A percentile compares a stretch with the other conserved stretches of the same genome.
Evolutionary conservation across 2,329 filamentous ascomycete species (phyloP).

Genomic region (Trichoderma sp.): DNA sequence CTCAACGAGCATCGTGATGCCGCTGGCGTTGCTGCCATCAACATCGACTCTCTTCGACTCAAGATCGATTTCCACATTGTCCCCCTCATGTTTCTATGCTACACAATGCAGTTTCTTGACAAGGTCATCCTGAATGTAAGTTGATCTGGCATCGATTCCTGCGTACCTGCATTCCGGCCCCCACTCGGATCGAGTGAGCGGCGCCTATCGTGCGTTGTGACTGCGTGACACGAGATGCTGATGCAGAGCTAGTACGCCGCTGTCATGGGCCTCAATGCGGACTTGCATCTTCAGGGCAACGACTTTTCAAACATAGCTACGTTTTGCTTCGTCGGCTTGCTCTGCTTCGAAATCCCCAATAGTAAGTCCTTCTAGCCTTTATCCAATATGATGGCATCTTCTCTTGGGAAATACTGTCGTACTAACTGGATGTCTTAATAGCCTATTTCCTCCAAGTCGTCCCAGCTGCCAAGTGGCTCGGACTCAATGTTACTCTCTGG

Average conservation of each 20-base stretch:
- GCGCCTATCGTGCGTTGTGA: background rate
- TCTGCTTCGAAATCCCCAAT: conserved; percentile 58
- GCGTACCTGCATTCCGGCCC: background rate
- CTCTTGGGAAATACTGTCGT: background rate
- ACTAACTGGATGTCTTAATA: conserved; percentile 24
- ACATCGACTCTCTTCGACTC: conserved; percentile 47
- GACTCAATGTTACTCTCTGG: conserved; percentile 56
- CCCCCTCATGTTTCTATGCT: conserved; percentile 59
- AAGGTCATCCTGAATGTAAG: conserved; percentile 61
- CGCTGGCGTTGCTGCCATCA: conserved; percentile 33
- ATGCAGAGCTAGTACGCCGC: conserved; percentile 52
- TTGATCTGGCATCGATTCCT: background rate
- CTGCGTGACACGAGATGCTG: background rate
- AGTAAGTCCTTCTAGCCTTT: conserved; percentile 36
- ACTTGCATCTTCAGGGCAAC: conserved; percentile 53
- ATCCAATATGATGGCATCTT: background rate
- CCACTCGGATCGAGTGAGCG: conserved; percentile 1
- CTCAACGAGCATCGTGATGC: conserved; percentile 42
- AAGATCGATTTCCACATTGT: conserved; percentile 59
- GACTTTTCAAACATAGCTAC: conserved; percentile 62
- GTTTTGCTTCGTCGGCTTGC: conserved; percentile 59
- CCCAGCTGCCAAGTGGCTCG: conserved; percentile 60
- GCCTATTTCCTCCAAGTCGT: conserved; percentile 58
- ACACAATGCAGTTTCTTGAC: conserved; percentile 62
- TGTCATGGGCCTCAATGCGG: conserved; percentile 60